phyloP scores from a whole-genome alignment of 495 filamentous ascomycete genomes.

The Wilcoxina mikolae region DNA sequence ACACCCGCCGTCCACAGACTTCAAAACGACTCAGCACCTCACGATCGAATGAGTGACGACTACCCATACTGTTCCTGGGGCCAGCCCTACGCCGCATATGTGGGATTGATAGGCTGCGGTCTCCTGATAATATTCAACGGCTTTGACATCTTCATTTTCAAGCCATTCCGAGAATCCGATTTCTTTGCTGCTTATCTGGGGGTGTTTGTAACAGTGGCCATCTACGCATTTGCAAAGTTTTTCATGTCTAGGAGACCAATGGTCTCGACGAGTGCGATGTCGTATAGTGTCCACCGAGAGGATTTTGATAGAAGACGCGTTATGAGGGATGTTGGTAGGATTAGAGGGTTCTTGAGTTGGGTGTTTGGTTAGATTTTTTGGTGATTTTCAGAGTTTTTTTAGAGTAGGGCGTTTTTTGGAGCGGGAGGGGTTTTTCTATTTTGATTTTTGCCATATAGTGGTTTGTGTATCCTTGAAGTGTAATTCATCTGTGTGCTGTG shows the following conservation, averaged over 20 bases:
- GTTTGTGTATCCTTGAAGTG: no score
- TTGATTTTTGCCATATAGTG: no score
- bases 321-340: not conserved
- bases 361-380: constrained; percentile 5
- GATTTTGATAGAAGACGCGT: not conserved
- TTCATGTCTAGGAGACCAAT: not conserved
- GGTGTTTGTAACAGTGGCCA: not conserved
- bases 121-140: constrained; percentile 2
- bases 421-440: no score
- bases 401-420: no score
- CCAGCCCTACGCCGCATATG: not conserved
- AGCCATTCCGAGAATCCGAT: not conserved
- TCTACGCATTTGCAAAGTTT: not conserved
- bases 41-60: not conserved
- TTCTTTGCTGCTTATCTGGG: constrained; percentile 5
- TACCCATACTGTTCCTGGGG: constrained; percentile 1
- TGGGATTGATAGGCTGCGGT: not conserved
- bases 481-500: no score
- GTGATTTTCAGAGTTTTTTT: no score
- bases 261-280: not conserved
- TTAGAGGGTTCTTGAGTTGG: constrained; percentile 1
- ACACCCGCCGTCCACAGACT: not conserved
- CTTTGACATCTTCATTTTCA: constrained; percentile 3
- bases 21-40: not conserved
- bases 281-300: constrained; percentile 3